Conservation (phyloP, 2,329 filamentous ascomycete species). For the Botrytis elliptica region DNA sequence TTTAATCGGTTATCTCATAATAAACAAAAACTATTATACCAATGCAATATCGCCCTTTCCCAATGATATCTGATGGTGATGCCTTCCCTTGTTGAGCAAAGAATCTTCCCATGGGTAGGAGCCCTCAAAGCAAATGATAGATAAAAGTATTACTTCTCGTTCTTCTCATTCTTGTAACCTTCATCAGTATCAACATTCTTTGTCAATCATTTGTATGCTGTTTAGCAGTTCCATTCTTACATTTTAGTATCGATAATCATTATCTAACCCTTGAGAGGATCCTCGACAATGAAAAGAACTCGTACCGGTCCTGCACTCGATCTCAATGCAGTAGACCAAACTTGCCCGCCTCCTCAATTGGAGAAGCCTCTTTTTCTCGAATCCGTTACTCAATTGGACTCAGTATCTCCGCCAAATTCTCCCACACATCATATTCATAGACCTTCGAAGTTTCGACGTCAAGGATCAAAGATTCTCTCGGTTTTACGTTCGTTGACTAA, state of each 20-base stretch:
- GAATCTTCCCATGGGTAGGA: neutral
- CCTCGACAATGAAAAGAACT: slow-evolving; percentile 30
- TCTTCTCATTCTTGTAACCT: neutral
- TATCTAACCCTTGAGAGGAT: neutral
- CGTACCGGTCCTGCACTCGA: slow-evolving; percentile 24
- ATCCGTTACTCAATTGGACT: neutral
- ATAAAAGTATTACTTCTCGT: neutral
- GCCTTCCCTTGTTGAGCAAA: neutral
- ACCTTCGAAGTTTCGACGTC: slow-evolving; percentile 43
- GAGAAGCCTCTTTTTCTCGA: slow-evolving; percentile 1
- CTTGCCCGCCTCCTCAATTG: neutral
- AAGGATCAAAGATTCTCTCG: slow-evolving; percentile 45
- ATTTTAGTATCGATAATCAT: slow-evolving; percentile 15
- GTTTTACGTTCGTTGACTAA: slow-evolving; percentile 46
- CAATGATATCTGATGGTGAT: neutral
- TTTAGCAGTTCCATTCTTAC: slow-evolving; percentile 17
- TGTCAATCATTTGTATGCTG: slow-evolving; percentile 14
- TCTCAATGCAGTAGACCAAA: slow-evolving; percentile 14
- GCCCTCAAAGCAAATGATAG: neutral
- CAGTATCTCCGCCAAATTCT: slow-evolving; percentile 32
- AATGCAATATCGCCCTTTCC: slow-evolving; percentile 2
- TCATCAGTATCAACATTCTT: slow-evolving; percentile 11
- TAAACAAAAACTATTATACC: slow-evolving; percentile 25
- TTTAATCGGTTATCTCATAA: slow-evolving; percentile 19
- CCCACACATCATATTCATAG: slow-evolving; percentile 28